Evolutionary conservation across 2,329 filamentous ascomycete species (phyloP).

Genomic region (Zasmidium cellare): DNA sequence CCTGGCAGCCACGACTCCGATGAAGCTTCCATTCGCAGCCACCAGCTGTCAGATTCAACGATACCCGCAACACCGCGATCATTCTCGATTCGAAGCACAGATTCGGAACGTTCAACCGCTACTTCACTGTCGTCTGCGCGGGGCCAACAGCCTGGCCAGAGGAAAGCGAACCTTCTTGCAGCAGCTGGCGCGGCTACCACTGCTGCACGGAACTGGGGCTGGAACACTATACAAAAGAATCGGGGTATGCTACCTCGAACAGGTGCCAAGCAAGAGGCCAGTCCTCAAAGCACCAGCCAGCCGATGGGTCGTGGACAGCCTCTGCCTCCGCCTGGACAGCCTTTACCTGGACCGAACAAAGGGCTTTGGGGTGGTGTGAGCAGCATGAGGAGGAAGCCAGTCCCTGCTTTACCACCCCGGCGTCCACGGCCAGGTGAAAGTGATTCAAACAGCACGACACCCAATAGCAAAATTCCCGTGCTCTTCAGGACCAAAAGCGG

Average conservation of each 20-base stretch:
- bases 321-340: conserved; percentile 76
- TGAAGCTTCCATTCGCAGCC: conserved; percentile 1
- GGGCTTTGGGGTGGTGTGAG: conserved; percentile 16
- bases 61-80: conserved; percentile 11
- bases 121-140: conserved; percentile 9
- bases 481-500: background rate
- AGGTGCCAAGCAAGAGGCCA: conserved; percentile 43
- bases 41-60: conserved; percentile 6
- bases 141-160: conserved; percentile 11
- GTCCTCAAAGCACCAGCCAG: conserved; percentile 35
- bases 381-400: conserved; percentile 19
- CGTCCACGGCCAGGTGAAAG: background rate
- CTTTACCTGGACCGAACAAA: conserved; percentile 58
- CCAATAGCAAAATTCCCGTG: background rate
- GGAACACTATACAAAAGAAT: conserved; percentile 30
- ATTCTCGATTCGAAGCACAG: conserved; percentile 17
- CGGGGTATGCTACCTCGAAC: conserved; percentile 10
- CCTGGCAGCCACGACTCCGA: background rate
- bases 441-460: background rate
- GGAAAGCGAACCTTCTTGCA: conserved; percentile 30
- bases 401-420: conserved; percentile 9
- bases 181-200: conserved; percentile 35
- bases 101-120: conserved; percentile 13
- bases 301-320: conserved; percentile 83
- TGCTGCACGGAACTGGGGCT: conserved; percentile 33